These are phyloP conservation scores for Trifolium fragiferum DNA, from an alignment of 306 rosid genomes.

Conservation along the genomic window DNA sequence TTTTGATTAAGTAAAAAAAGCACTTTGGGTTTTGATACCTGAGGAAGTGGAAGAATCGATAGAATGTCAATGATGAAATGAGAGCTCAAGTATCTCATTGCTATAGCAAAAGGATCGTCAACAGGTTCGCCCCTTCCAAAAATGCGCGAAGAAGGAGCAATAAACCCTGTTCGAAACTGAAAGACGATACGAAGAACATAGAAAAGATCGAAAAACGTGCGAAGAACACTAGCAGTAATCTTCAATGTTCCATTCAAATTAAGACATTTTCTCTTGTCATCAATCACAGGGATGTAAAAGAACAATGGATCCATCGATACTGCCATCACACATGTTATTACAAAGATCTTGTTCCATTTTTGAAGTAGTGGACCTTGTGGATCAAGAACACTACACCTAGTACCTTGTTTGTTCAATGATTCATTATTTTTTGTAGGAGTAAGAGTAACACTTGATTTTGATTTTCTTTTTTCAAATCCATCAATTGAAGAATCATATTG, in stretches of 20 bases:
- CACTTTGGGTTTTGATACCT: slow-evolving; percentile 53
- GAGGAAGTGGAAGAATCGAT: slow-evolving; percentile 87
- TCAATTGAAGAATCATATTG: slow-evolving; percentile 35
- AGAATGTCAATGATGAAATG: slow-evolving; percentile 78
- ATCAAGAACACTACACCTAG: slow-evolving; percentile 57
- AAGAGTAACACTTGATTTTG: slow-evolving; percentile 45
- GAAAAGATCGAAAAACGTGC: slow-evolving; percentile 78
- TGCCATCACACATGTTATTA: slow-evolving; percentile 72
- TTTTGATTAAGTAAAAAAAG: background rate
- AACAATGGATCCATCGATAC: slow-evolving; percentile 83
- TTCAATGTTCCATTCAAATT: slow-evolving; percentile 43
- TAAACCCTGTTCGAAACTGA: slow-evolving; percentile 83
- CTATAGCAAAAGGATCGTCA: slow-evolving; percentile 61
- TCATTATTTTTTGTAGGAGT: slow-evolving; percentile 42
- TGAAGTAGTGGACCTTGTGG: slow-evolving; percentile 85
- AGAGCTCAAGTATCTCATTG: slow-evolving; percentile 68
- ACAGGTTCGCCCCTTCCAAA: slow-evolving; percentile 85
- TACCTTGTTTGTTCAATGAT: slow-evolving; percentile 37
- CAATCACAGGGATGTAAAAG: slow-evolving; percentile 67
- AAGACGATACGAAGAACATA: slow-evolving; percentile 71
- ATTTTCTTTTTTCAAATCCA: slow-evolving; percentile 43
- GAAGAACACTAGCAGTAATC: slow-evolving; percentile 69
- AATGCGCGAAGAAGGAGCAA: slow-evolving; percentile 84
- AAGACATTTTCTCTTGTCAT: slow-evolving; percentile 48
- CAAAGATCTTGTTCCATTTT: slow-evolving; percentile 86